Conservation (phyloP, 169 alveolate genomes). For the Neospora caninum region DNA sequence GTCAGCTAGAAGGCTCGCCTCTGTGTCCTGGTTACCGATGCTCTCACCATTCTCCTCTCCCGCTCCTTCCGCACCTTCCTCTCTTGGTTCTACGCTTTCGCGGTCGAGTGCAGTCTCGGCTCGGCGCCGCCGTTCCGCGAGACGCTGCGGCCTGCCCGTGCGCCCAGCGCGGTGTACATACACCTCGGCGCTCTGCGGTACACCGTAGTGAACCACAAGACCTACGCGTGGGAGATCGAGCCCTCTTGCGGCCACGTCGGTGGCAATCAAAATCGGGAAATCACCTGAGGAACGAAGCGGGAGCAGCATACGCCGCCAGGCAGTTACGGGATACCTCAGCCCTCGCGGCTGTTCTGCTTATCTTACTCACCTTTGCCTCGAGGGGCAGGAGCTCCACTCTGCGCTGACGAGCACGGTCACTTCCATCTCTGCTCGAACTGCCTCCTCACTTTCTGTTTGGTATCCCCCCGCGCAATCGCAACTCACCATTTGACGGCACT, state of each 20-base stretch:
- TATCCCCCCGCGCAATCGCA: too few relatives aligned
- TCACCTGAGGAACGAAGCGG: neutral
- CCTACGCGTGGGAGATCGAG: constrained; percentile 96
- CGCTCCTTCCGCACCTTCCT: neutral
- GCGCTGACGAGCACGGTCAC: too few relatives aligned
- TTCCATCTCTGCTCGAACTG: too few relatives aligned
- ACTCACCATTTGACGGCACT: too few relatives aligned
- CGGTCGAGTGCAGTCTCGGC: neutral
- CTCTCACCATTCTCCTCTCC: neutral
- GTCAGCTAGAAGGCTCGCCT: neutral
- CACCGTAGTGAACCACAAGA: constrained; percentile 95
- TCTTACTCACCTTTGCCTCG: too few relatives aligned
- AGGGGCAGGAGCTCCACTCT: too few relatives aligned
- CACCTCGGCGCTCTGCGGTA: constrained; percentile 94
- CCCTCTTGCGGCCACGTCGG: constrained; percentile 98
- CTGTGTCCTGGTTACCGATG: neutral
- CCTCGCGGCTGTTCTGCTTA: too few relatives aligned
- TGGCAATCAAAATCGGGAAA: constrained; percentile 83
- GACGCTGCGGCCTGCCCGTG: constrained; percentile 90
- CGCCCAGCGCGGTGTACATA: constrained; percentile 98
- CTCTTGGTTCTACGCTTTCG: neutral
- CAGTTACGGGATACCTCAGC: neutral
- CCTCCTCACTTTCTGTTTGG: too few relatives aligned
- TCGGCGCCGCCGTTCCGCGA: neutral
- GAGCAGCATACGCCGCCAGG: neutral